These are phyloP conservation scores for Mimosa pudica DNA, from an alignment of 306 rosid species.

Conservation along the genomic window DNA sequence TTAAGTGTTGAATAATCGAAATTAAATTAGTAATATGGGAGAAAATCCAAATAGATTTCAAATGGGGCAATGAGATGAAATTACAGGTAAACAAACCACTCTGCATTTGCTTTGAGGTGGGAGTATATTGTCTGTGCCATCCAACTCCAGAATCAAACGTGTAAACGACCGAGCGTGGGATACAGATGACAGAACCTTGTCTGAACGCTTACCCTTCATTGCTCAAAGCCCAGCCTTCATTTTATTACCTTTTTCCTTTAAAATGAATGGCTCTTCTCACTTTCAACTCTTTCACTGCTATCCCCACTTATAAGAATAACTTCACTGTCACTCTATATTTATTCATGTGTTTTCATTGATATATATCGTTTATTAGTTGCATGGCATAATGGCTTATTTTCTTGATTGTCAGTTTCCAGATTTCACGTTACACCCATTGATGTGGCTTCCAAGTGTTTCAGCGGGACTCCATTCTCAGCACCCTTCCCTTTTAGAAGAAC, in stretches of 20 bases:
- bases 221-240: background rate
- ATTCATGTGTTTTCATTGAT: background rate
- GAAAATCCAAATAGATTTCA: background rate
- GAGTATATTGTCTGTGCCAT: background rate
- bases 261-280: constrained; percentile 57
- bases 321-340: background rate
- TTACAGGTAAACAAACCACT: background rate
- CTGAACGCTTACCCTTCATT: background rate
- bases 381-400: background rate
- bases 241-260: background rate
- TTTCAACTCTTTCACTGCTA: constrained; percentile 49
- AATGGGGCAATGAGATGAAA: background rate
- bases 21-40: too few species aligned
- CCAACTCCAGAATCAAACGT: background rate
- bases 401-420: constrained; percentile 49
- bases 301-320: constrained; percentile 45
- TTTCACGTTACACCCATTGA: constrained; percentile 40
- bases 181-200: background rate
- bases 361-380: background rate
- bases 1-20: background rate
- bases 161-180: background rate
- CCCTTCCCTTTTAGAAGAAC: constrained; percentile 26
- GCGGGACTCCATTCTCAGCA: constrained; percentile 44
- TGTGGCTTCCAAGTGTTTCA: constrained; percentile 40
- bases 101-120: background rate